A percentile compares a stretch with the other conserved stretches of the same genome.
These are phyloP conservation scores for Sporobolomyces phaffii DNA, from an alignment of 768 basidiomycete species.

Conservation along the genomic window DNA sequence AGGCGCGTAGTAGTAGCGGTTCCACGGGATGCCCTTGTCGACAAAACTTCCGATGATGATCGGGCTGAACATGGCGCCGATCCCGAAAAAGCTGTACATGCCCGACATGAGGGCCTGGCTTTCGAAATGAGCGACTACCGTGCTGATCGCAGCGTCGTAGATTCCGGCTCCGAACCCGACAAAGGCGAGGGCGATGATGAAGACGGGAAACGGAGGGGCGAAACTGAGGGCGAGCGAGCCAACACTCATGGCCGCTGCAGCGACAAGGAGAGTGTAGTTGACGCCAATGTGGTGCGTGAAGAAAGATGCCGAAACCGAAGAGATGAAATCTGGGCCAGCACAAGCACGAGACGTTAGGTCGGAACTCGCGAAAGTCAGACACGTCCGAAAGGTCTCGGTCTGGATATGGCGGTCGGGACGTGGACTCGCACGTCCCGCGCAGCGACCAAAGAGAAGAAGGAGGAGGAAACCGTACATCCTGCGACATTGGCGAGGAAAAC, in stretches of 20 bases:
- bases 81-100: not conserved
- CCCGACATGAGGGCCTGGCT: constrained; percentile 9
- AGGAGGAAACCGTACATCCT: too few relatives aligned
- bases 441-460: too few relatives aligned
- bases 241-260: not conserved
- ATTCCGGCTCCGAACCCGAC: constrained; percentile 34
- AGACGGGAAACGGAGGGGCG: constrained; percentile 33
- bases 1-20: constrained; percentile 13
- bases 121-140: constrained; percentile 34
- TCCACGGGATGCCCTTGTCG: constrained; percentile 26
- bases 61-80: constrained; percentile 35
- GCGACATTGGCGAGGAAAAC: constrained; percentile 32
- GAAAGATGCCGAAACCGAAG: constrained; percentile 22
- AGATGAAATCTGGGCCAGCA: constrained; percentile 35
- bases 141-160: constrained; percentile 34
- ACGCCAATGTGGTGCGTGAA: constrained; percentile 40
- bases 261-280: constrained; percentile 23
- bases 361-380: too few relatives aligned
- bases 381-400: too few relatives aligned
- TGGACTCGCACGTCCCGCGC: too few relatives aligned
- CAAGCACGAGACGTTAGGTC: too few relatives aligned
- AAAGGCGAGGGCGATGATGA: constrained; percentile 23
- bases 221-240: constrained; percentile 26
- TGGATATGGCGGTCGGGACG: too few relatives aligned
- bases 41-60: constrained; percentile 36